These are phyloP conservation scores for Exophiala sp. DNA, from an alignment of 2,329 filamentous ascomycete genomes.

Conservation along the genomic window DNA sequence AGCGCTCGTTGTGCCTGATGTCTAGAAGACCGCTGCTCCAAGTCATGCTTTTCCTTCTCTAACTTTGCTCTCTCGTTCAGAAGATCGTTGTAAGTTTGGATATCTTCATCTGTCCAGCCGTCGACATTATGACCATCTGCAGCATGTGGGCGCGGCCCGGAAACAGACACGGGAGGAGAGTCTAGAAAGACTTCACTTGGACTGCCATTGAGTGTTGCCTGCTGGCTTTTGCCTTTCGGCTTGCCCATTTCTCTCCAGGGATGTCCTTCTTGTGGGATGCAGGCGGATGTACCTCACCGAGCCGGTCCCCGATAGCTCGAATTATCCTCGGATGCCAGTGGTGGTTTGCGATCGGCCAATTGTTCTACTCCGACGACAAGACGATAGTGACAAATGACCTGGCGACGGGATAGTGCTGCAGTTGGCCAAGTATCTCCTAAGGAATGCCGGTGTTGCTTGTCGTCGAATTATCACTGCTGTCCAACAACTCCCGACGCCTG, in stretches of 20 bases:
- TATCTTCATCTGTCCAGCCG: constrained; percentile 26
- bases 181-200: constrained; percentile 5
- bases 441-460: background rate
- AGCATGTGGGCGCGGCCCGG: constrained; percentile 11
- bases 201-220: constrained; percentile 1
- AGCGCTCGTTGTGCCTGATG: constrained; percentile 25
- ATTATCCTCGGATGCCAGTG: too few species aligned
- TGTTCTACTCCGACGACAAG: too few species aligned
- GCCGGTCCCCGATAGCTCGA: too few species aligned
- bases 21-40: constrained; percentile 24
- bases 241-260: constrained; percentile 14
- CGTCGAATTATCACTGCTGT: background rate
- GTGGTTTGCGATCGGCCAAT: too few species aligned
- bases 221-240: constrained; percentile 18
- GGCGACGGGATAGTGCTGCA: background rate
- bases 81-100: constrained; percentile 26
- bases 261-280: too few species aligned
- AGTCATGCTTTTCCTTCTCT: constrained; percentile 26
- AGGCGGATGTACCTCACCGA: too few species aligned
- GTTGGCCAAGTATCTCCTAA: background rate
- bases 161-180: background rate
- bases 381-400: too few species aligned
- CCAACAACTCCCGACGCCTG: constrained; percentile 11
- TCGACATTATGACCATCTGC: constrained; percentile 26
- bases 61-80: constrained; percentile 25